phyloP scores from a whole-genome alignment of 805 yeast species.

The Kuraishia piskuri region DNA sequence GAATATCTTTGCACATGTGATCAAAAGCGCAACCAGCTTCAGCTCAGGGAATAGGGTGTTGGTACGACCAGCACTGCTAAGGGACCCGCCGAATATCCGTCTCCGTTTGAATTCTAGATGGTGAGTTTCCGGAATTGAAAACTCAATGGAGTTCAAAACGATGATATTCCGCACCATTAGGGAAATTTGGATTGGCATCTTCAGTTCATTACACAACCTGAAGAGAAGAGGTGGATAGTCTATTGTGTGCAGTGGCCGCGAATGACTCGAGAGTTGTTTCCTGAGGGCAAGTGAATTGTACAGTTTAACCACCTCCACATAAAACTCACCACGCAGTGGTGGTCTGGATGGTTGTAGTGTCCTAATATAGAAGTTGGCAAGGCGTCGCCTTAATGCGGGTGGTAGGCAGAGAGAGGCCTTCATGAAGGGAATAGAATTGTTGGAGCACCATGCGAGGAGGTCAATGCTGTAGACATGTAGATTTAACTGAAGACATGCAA shows the following conservation, averaged over 20 bases:
- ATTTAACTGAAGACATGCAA: conserved; percentile 38
- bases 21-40: conserved; percentile 22
- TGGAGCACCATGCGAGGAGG: conserved; percentile 30
- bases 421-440: conserved; percentile 41
- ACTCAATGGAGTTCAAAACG: conserved; percentile 8
- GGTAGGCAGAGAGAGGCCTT: conserved; percentile 33
- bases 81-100: not conserved
- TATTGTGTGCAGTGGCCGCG: conserved; percentile 4
- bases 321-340: conserved; percentile 29
- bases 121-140: conserved; percentile 3
- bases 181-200: conserved; percentile 44
- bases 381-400: conserved; percentile 19
- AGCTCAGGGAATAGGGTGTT: conserved; percentile 28
- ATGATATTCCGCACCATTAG: conserved; percentile 22
- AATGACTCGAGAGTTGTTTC: not conserved
- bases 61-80: not conserved
- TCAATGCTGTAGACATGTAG: conserved; percentile 45
- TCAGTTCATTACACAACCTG: conserved; percentile 29
- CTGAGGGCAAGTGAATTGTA: not conserved
- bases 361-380: conserved; percentile 30
- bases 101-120: not conserved
- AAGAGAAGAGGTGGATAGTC: conserved; percentile 32
- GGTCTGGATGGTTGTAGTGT: conserved; percentile 29
- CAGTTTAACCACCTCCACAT: conserved; percentile 1
- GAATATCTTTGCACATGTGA: conserved; percentile 24